Evolutionary conservation across 2,329 filamentous ascomycete species (phyloP).

Genomic region (Claviceps sp.): DNA sequence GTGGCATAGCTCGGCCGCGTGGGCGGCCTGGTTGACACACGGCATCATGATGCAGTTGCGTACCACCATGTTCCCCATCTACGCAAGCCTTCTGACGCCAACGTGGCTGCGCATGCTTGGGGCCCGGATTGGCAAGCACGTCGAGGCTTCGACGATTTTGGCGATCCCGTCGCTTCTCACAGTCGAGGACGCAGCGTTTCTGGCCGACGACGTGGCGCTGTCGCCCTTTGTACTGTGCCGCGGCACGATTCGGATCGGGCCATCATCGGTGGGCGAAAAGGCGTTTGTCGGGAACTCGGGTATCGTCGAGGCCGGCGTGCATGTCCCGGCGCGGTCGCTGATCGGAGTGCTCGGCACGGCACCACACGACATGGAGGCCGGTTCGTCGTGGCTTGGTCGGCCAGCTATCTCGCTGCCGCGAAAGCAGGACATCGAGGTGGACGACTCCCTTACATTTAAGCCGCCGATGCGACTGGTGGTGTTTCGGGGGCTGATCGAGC

Average conservation of each 20-base stretch:
- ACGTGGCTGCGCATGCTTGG: slow-evolving; percentile 9
- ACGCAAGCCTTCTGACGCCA: slow-evolving; percentile 11
- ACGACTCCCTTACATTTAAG: slow-evolving; percentile 10
- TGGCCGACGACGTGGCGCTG: slow-evolving; percentile 11
- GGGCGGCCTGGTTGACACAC: slow-evolving; percentile 11
- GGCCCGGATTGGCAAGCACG: slow-evolving; percentile 8
- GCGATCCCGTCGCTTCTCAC: slow-evolving; percentile 9
- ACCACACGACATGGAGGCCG: slow-evolving; percentile 7
- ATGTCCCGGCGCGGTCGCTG: slow-evolving; percentile 7
- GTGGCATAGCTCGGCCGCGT: slow-evolving; percentile 10
- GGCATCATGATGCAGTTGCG: slow-evolving; percentile 8
- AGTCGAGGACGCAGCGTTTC: slow-evolving; percentile 10
- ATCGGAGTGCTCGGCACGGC: slow-evolving; percentile 11
- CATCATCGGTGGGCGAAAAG: slow-evolving; percentile 6
- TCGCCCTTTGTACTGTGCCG: slow-evolving; percentile 9
- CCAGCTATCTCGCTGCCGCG: slow-evolving; percentile 11
- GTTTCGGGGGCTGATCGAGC: slow-evolving; percentile 8
- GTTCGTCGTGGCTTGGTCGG: slow-evolving; percentile 12
- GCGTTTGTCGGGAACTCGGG: slow-evolving; percentile 12
- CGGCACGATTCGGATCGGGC: slow-evolving; percentile 7
- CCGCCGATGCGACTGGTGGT: slow-evolving; percentile 7
- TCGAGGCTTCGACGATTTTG: slow-evolving; percentile 10
- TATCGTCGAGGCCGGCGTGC: slow-evolving; percentile 8
- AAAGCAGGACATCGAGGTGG: slow-evolving; percentile 5
- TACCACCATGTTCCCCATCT: slow-evolving; percentile 8